Conservation (phyloP, 345 rosid species). For the Acer yangbiense region DNA sequence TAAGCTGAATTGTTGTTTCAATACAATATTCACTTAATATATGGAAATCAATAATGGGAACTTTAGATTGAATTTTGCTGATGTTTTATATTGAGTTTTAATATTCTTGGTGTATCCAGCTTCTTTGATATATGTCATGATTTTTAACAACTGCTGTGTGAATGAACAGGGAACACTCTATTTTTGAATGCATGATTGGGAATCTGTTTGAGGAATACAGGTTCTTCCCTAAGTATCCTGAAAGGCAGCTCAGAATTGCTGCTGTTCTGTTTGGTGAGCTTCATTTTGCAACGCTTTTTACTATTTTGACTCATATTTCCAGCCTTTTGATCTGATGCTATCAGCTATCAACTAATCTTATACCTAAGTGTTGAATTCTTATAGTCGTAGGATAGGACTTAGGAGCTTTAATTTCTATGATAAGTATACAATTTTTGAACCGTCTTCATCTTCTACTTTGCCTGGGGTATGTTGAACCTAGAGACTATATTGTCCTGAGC, state of each 20-base stretch:
- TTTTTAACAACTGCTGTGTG: constrained; percentile 3
- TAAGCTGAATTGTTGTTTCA: not conserved
- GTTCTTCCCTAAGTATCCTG: constrained; percentile 96
- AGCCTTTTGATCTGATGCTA: not conserved
- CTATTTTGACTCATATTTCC: not conserved
- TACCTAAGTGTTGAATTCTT: not conserved
- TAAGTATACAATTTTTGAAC: not conserved
- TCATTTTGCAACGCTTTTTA: not conserved
- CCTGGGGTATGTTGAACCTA: not conserved
- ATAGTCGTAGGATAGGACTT: not conserved
- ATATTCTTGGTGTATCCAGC: not conserved
- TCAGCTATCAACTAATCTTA: not conserved
- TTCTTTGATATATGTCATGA: not conserved
- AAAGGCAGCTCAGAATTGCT: constrained; percentile 88
- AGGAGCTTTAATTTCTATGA: not conserved
- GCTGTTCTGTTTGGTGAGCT: constrained; percentile 91
- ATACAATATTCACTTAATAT: not conserved
- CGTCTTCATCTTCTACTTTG: not conserved
- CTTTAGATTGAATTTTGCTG: not conserved
- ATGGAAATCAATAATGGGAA: not conserved
- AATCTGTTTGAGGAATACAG: constrained; percentile 95
- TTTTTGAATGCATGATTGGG: constrained; percentile 94
- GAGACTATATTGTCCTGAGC: not conserved
- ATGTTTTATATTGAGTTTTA: not conserved
- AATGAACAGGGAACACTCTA: constrained; percentile 74